Evolutionary conservation across 2,329 filamentous ascomycete genomes (phyloP).

Genomic region (Thielaviopsis ethacetica): DNA sequence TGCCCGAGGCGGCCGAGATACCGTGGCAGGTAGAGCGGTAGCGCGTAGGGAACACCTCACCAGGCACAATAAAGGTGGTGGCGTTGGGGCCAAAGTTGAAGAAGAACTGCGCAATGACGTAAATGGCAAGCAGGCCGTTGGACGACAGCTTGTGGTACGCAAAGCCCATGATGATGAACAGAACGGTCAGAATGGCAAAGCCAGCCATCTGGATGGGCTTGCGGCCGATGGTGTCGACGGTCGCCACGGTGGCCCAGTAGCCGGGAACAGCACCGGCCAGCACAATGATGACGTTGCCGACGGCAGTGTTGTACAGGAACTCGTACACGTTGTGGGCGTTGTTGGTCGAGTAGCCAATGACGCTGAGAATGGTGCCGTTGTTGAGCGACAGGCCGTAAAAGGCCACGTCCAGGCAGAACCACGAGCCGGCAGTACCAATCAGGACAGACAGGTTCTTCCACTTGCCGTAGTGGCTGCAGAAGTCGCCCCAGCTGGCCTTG

Average conservation of each 20-base stretch:
- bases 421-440: constrained; percentile 31
- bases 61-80: constrained; percentile 40
- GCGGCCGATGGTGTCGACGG: constrained; percentile 57
- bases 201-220: constrained; percentile 59
- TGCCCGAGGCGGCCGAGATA: constrained; percentile 37
- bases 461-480: constrained; percentile 51
- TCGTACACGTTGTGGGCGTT: constrained; percentile 43
- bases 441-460: constrained; percentile 58
- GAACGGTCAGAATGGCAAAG: constrained; percentile 42
- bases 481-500: constrained; percentile 58
- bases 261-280: constrained; percentile 65
- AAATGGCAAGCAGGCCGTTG: constrained; percentile 37
- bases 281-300: constrained; percentile 65
- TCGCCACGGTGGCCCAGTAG: constrained; percentile 66
- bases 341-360: constrained; percentile 50
- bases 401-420: constrained; percentile 55
- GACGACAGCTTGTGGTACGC: constrained; percentile 26
- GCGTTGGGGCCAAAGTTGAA: constrained; percentile 43
- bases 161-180: constrained; percentile 31
- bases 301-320: constrained; percentile 54
- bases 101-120: constrained; percentile 25
- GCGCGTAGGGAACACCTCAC: constrained; percentile 39
- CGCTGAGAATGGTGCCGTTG: constrained; percentile 53
- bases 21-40: constrained; percentile 42
- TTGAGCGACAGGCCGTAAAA: constrained; percentile 59